Conservation (phyloP, 164 flowering plant genomes). For the Chloranthus sessilifolius region DNA sequence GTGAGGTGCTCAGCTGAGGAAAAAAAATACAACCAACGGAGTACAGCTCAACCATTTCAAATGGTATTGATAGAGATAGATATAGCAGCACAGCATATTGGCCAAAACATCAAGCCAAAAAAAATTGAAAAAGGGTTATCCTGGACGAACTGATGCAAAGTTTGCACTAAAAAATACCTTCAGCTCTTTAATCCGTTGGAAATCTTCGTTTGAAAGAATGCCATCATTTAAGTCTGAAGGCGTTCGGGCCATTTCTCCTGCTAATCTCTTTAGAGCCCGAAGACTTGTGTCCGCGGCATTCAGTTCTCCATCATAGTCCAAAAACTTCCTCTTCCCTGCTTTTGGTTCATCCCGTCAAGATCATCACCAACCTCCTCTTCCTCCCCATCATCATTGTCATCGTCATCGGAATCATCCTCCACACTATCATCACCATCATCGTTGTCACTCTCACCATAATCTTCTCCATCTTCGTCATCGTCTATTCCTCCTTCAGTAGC, state of each 20-base stretch:
- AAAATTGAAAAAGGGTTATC: no score
- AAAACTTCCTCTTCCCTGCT: slow-evolving; percentile 56
- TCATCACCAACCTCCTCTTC: slow-evolving; percentile 16
- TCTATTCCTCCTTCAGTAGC: slow-evolving; percentile 8
- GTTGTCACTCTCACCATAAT: slow-evolving; percentile 9
- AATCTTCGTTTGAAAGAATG: slow-evolving; percentile 85
- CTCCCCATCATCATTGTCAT: slow-evolving; percentile 12
- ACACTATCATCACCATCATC: slow-evolving; percentile 11
- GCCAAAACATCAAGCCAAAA: no score
- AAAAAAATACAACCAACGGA: no score
- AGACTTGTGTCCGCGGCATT: slow-evolving; percentile 67
- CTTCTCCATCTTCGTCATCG: slow-evolving; percentile 9
- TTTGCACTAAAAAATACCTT: slow-evolving; percentile 72
- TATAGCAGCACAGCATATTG: no score
- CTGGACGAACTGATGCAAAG: no score
- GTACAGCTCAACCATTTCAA: no score
- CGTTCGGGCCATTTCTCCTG: slow-evolving; percentile 23
- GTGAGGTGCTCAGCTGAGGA: no score
- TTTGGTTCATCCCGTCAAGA: slow-evolving; percentile 20
- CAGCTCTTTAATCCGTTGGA: slow-evolving; percentile 64
- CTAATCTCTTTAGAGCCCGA: slow-evolving; percentile 67
- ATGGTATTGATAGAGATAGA: no score
- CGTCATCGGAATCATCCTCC: no score
- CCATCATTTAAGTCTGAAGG: slow-evolving; percentile 46
- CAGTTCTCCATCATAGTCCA: slow-evolving; percentile 50